Percentiles rank a stretch among this genome's conserved stretches.
These are phyloP conservation scores for Taiwanofungus camphoratus DNA, from an alignment of 1,284 basidiomycete genomes.

Conservation along the genomic window DNA sequence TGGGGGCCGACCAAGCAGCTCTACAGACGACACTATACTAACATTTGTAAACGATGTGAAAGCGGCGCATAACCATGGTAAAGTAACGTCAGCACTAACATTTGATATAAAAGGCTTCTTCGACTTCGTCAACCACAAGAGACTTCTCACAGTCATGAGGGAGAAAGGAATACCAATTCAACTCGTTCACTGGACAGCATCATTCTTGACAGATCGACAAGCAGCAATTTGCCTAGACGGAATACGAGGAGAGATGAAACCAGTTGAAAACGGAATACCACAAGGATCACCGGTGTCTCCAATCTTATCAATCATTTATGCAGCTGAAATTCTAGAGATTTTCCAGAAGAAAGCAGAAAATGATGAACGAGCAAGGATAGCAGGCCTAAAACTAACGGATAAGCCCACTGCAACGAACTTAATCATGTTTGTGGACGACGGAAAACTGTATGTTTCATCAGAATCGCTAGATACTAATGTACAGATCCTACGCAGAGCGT, in stretches of 20 bases:
- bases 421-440: conserved; percentile 10
- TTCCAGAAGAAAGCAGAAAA: conserved; percentile 1
- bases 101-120: conserved; percentile 12
- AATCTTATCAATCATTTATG: conserved; percentile 7
- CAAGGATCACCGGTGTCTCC: conserved; percentile 8
- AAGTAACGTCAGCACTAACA: conserved; percentile 7
- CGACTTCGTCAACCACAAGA: conserved; percentile 7
- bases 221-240: conserved; percentile 6
- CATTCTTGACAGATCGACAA: conserved; percentile 5
- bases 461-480: conserved; percentile 4
- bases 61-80: conserved; percentile 4
- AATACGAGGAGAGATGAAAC: conserved; percentile 1
- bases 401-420: neutral
- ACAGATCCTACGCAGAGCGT: neutral
- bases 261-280: conserved; percentile 5
- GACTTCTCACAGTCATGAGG: conserved; percentile 1
- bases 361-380: neutral
- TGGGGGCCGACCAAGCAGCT: conserved; percentile 13
- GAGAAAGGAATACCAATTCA: conserved; percentile 4
- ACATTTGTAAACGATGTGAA: conserved; percentile 7
- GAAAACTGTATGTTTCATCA: conserved; percentile 3
- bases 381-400: neutral
- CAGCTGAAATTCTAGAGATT: conserved; percentile 3
- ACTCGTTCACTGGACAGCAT: conserved; percentile 6
- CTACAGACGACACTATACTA: conserved; percentile 9